These are phyloP conservation scores for Leccinum variabile DNA, from an alignment of 1,284 basidiomycete species.

Conservation along the genomic window DNA sequence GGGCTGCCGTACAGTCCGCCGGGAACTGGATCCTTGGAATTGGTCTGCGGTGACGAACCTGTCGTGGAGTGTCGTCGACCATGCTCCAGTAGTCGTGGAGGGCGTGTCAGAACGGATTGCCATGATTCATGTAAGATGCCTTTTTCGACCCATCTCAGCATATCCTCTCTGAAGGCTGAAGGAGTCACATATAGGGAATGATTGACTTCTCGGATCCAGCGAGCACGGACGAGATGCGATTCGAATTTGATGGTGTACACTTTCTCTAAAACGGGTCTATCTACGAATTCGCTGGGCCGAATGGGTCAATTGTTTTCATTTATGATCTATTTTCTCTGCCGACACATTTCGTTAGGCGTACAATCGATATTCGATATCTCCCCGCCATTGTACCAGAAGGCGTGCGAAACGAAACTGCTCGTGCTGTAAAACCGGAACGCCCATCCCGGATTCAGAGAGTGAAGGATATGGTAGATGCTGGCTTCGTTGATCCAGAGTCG, in stretches of 20 bases:
- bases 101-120: slow-evolving; percentile 45
- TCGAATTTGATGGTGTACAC: slow-evolving; percentile 80
- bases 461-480: slow-evolving; percentile 61
- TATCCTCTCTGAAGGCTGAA: slow-evolving; percentile 5
- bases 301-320: slow-evolving; percentile 48
- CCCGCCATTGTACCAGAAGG: slow-evolving; percentile 61
- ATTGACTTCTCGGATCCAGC: slow-evolving; percentile 60
- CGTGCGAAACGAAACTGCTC: slow-evolving; percentile 60
- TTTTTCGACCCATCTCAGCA: slow-evolving; percentile 1
- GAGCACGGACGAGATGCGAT: slow-evolving; percentile 54
- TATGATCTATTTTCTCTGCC: not conserved
- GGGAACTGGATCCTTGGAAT: slow-evolving; percentile 48
- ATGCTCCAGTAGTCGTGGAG: slow-evolving; percentile 35
- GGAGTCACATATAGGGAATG: slow-evolving; percentile 50
- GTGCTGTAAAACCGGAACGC: slow-evolving; percentile 69
- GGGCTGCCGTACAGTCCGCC: no score
- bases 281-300: slow-evolving; percentile 69
- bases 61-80: slow-evolving; percentile 65
- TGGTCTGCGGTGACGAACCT: slow-evolving; percentile 65
- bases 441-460: slow-evolving; percentile 56
- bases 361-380: slow-evolving; percentile 66
- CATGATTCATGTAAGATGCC: slow-evolving; percentile 59
- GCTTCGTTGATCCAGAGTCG: slow-evolving; percentile 53
- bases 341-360: slow-evolving; percentile 39
- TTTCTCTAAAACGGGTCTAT: slow-evolving; percentile 76